Evolutionary conservation across 1,284 basidiomycete genomes (phyloP).

Genomic region (Apiotrichum gracile): DNA sequence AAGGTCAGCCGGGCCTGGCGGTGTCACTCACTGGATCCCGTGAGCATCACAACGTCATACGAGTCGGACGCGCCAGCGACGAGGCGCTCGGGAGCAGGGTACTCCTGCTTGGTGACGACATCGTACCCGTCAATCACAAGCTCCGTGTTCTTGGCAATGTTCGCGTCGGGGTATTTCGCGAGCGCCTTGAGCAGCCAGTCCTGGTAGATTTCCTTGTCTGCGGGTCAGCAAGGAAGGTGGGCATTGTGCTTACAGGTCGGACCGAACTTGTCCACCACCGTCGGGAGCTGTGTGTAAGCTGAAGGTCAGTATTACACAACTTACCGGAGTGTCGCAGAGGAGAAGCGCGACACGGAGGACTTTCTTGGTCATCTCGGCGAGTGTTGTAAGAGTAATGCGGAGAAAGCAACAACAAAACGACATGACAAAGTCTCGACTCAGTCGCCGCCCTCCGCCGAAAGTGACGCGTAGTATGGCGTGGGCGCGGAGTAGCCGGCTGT

Average conservation of each 20-base stretch:
- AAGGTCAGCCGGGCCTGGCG: not conserved
- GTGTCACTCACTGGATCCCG: constrained; percentile 48
- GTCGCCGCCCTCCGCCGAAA: not conserved
- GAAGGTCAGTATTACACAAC: too few relatives aligned
- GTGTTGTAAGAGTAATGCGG: not conserved
- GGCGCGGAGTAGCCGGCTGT: not conserved
- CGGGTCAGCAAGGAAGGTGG: not conserved
- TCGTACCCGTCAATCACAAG: constrained; percentile 51
- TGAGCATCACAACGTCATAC: constrained; percentile 52
- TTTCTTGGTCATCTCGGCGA: constrained; percentile 15
- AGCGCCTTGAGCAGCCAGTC: constrained; percentile 42
- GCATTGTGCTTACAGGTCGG: constrained; percentile 27
- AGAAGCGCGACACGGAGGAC: constrained; percentile 42
- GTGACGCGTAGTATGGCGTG: not conserved
- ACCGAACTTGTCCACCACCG: constrained; percentile 41
- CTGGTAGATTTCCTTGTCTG: constrained; percentile 46
- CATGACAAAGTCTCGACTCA: too few relatives aligned
- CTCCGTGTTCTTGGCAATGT: constrained; percentile 22
- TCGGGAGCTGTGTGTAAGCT: constrained; percentile 24
- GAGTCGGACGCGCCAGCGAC: constrained; percentile 30
- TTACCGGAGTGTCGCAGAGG: constrained; percentile 45
- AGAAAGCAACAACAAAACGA: not conserved
- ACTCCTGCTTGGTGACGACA: constrained; percentile 48
- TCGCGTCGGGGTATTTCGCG: constrained; percentile 28
- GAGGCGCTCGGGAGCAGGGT: constrained; percentile 47